Base-by-base conservation (phyloP, 306 rosid genomes). In the Neltuma alba region DNA sequence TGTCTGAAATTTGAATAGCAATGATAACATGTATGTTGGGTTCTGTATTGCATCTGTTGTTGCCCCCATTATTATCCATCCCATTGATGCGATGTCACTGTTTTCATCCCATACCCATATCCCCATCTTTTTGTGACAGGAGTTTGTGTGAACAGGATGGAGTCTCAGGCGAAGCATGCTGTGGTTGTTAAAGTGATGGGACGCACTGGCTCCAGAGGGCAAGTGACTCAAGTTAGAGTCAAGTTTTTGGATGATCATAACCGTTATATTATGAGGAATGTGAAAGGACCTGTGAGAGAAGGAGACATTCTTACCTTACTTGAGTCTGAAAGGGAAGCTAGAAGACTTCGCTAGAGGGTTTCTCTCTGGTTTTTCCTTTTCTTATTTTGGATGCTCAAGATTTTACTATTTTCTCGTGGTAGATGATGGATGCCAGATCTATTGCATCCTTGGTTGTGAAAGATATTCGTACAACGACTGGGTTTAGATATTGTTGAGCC, bases 291-390 rank as follows among this genome's bases (percentile, higher is more conserved):
- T n/a, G 81, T 84, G 45, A 84, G 87, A 37, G 87, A 84, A 65
- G 88, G 91, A 8, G 91, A 85, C 23, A 65, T 82, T 48, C 87
- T 85, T 37, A 88, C 89, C 78, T 67, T 88, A 2, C 89, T 88
- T 0, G 89, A 86, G 83, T 88, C 86, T 40, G 91, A 86, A 42
- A 86, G 89, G 65, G 88, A 88, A 77, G 89, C 91, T 21, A 88
- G 86, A 52, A 86, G 88, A 71, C 72, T 88, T 81, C 91, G 89
- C 31, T 88, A 83, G 82, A 69, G 68, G 57, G 65, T 15, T 71
- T 62, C 8, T 12, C 20, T 4, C 8, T 52, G 28, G 63, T 37
- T 54, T 76, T 48, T 37, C 45, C n/a, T n/a, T n/a, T n/a, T n/a
- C 40, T 2, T 76, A n/a, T 64, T 66, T 76, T 72, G 28, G 7